A percentile compares a stretch with the other conserved stretches of the same genome.
These are phyloP conservation scores for Fusarium protoensiforme DNA, from an alignment of 2,329 filamentous ascomycete species.

Conservation along the genomic window DNA sequence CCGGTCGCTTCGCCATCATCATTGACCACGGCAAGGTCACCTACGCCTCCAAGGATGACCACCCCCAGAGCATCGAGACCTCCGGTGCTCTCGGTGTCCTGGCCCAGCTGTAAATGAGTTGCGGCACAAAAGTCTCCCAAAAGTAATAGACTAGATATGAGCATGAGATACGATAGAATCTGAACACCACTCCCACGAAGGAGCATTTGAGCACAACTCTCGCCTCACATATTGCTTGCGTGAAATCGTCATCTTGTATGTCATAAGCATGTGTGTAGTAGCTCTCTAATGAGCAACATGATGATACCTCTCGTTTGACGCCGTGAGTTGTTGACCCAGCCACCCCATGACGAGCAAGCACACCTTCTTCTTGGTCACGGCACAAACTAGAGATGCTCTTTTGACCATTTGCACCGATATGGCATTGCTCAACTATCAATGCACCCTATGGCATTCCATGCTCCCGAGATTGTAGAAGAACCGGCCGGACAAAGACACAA, in stretches of 20 bases:
- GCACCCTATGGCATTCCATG: constrained; percentile 56
- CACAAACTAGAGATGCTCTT: constrained; percentile 29
- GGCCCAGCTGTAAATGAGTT: constrained; percentile 58
- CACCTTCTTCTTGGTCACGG: constrained; percentile 27
- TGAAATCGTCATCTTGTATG: constrained; percentile 11
- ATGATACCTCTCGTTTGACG: constrained; percentile 13
- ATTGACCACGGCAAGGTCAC: constrained; percentile 85
- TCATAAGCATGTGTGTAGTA: neutral
- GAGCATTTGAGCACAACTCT: constrained; percentile 11
- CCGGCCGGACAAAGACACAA: constrained; percentile 56
- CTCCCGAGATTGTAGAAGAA: constrained; percentile 56
- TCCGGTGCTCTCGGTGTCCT: constrained; percentile 66
- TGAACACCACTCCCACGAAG: constrained; percentile 13
- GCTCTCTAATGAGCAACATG: constrained; percentile 11
- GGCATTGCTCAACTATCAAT: constrained; percentile 56
- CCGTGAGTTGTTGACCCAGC: constrained; percentile 25
- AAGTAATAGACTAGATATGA: constrained; percentile 18
- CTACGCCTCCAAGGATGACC: constrained; percentile 81
- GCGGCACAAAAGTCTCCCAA: neutral
- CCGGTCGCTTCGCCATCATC: constrained; percentile 82
- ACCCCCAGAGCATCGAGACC: constrained; percentile 54
- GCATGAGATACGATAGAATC: constrained; percentile 36
- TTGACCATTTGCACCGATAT: constrained; percentile 50
- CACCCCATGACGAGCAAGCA: constrained; percentile 9
- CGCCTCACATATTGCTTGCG: neutral